phyloP scores from a whole-genome alignment of 495 filamentous ascomycete genomes.

The Lophium mytilinum region DNA sequence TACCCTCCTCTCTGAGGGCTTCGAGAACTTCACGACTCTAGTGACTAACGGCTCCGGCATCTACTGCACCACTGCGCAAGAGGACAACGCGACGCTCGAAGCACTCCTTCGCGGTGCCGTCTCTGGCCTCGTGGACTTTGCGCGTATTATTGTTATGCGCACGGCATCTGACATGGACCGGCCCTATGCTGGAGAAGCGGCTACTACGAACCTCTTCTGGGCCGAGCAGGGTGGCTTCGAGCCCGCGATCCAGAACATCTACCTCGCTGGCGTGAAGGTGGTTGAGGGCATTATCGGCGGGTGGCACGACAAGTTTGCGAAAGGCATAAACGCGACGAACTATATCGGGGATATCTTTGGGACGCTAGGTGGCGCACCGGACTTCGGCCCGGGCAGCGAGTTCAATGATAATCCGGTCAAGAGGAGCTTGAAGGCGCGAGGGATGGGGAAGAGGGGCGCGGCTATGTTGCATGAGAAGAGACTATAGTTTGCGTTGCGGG shows the following conservation, averaged over 20 bases:
- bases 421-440: neutral
- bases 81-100: constrained; percentile 67
- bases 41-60: constrained; percentile 60
- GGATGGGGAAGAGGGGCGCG: constrained; percentile 5
- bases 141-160: constrained; percentile 64
- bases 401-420: constrained; percentile 26
- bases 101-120: constrained; percentile 53
- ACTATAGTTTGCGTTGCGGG: too few relatives aligned
- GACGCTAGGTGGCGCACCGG: constrained; percentile 53
- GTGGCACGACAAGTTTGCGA: constrained; percentile 52
- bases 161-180: constrained; percentile 68
- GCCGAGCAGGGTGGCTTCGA: constrained; percentile 51
- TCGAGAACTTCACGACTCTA: constrained; percentile 55
- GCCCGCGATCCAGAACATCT: constrained; percentile 54
- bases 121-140: constrained; percentile 53
- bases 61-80: constrained; percentile 66
- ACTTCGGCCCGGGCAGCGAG: constrained; percentile 53
- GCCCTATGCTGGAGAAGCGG: constrained; percentile 48
- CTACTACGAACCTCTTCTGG: constrained; percentile 50
- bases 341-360: constrained; percentile 71
- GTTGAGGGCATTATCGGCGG: constrained; percentile 54
- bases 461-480: neutral
- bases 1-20: constrained; percentile 49
- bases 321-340: constrained; percentile 54
- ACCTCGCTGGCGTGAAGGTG: constrained; percentile 57